Evolutionary conservation across 1,284 basidiomycete species (phyloP), one percentile per base, ranked within the genome.

Genomic region (Sphaerobolus stellatus): DNA sequence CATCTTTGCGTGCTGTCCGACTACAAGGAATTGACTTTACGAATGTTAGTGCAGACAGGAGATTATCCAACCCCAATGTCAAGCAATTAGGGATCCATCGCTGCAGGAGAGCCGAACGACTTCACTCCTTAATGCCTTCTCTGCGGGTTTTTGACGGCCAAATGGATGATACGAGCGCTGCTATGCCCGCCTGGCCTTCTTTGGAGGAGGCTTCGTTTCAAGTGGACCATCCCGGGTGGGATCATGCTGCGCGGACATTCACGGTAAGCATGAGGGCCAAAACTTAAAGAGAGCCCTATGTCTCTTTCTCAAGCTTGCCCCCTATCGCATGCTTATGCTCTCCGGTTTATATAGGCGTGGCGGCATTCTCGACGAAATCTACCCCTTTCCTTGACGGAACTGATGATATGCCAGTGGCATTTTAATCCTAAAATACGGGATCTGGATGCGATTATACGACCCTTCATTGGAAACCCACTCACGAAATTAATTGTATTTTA

Each of bases 341-440:
- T n/a, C n/a, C n/a, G n/a, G n/a, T n/a, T 24, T 20, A 31, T 14
- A 9, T n/a, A 52, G 50, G 16, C 50, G 6, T 52, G 50, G 50
- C 16, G 50, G 18, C 24, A 30, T 25, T 16, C 25, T 16, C 20
- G 50, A 33, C 33, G 50, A 40, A 24, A 43, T 33, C 6, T 52
- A 4, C 38, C 50, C 4, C 27, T 44, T 20, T 43, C 40, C 22
- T 22, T 45, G 27, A 52, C 41, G 2, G 50, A 52, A 45, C 40
- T 52, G 14, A 45, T 52, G 50, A 45, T 52, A 20, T 52, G 38
- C 16, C 50, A 52, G 29, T 52, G 50, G 50, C 36, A 31, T 20
- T 45, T 52, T 31, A 52, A 52, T 45, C 50, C 50, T 20, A 52
- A 45, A 33, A 52, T 52, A 18, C 27, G 25, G 25, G 31, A 52